Base-by-base conservation (phyloP, 1,284 basidiomycete species). In the Takashimella koratensis region DNA sequence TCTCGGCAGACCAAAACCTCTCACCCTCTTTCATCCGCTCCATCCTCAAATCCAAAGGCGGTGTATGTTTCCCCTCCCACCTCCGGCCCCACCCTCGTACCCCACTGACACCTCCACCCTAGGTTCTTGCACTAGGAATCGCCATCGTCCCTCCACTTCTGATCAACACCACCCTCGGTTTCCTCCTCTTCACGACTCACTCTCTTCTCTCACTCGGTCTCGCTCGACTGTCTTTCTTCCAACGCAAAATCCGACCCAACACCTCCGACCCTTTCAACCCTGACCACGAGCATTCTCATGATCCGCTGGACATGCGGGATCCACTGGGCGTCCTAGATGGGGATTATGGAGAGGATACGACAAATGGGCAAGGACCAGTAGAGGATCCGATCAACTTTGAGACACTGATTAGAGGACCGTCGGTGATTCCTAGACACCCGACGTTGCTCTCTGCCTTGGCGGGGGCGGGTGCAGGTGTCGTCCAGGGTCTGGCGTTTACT, bases 161-260 rank as follows among this genome's bases (percentile, higher is more conserved):
- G 16, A 65, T 76, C 51, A 76, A 76, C 53, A 67, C 74, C 6
- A 68, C 70, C 0, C 67, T 76, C 11, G 74, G 74, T 1, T 74
- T 75, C 47, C 58, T 76, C 21, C 66, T 76, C 22, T 76, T 75
- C 62, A 73, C 71, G 3, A 69, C 68, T 20, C 74, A 76, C 47
- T 71, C 72, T 10, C 61, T 73, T 47, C 64, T 76, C 53, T 70
- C 71, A 24, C 66, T 74, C 8, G 54, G 57, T 4, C 58, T 76
- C 6, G 71, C 73, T 2, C 62, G 62, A 22, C 49, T 76, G 3
- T 60, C 65, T 2, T 73, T 68, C 52, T 76, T 75, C 51, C 66
- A 68, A 12, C 60, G 62, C 4, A 52, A 30, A 11, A 42, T 43
- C 16, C 23, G 49, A 8, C 41, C 26, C 53, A 45, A 57, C 25